phyloP scores from a whole-genome alignment of 139 green algal genomes.

The Chlorella ohadii region DNA sequence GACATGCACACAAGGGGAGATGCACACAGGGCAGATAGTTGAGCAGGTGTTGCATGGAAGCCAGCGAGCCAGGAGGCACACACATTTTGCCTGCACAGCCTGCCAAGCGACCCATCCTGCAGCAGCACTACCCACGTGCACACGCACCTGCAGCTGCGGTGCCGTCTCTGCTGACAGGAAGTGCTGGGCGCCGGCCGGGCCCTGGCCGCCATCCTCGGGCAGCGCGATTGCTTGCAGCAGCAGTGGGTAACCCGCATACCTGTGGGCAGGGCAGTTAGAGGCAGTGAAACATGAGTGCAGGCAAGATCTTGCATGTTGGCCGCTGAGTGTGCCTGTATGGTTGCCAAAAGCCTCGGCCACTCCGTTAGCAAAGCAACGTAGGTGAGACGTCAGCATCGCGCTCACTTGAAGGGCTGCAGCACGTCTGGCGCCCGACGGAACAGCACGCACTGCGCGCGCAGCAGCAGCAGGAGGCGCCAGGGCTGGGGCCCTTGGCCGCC shows the following conservation, averaged over 20 bases:
- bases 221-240: slow-evolving; percentile 76
- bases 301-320: too few species aligned
- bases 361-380: too few species aligned
- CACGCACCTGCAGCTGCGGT: slow-evolving; percentile 45
- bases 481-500: slow-evolving; percentile 69
- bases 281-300: too few species aligned
- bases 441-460: slow-evolving; percentile 86
- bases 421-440: slow-evolving; percentile 79
- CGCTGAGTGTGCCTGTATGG: background rate
- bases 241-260: slow-evolving; percentile 91
- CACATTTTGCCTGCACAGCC: too few species aligned
- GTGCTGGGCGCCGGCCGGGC: slow-evolving; percentile 30
- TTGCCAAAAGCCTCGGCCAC: too few species aligned
- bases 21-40: too few species aligned
- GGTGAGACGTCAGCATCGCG: too few species aligned
- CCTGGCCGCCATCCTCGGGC: slow-evolving; percentile 10
- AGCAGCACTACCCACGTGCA: too few species aligned
- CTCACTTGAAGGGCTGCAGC: slow-evolving; percentile 86
- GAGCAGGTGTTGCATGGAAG: too few species aligned
- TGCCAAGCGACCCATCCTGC: background rate
- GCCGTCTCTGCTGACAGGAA: slow-evolving; percentile 61
- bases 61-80: background rate
- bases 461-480: slow-evolving; percentile 89
- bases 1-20: too few species aligned
- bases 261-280: background rate